A percentile compares a stretch with the other conserved stretches of the same genome.
phyloP scores from a whole-genome alignment of 1,139 yeast genomes.

The Pichia inconspicua region DNA sequence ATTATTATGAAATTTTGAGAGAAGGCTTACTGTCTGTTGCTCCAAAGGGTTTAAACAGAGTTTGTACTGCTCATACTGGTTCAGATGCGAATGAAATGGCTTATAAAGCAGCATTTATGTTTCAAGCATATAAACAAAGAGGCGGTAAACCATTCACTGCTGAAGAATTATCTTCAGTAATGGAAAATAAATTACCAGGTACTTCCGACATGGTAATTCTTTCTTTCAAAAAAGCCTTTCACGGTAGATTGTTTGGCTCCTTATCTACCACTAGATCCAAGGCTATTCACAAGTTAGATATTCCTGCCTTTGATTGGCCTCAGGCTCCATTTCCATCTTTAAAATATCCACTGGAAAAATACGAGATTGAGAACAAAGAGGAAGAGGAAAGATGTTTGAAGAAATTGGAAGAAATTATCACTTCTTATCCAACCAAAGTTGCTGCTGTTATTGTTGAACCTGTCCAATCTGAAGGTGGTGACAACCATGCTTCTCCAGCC shows the following conservation, averaged over 20 bases:
- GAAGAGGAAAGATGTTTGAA: constrained; percentile 59
- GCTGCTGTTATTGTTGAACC: constrained; percentile 75
- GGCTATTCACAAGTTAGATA: constrained; percentile 66
- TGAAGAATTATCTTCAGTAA: constrained; percentile 54
- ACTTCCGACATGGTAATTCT: constrained; percentile 59
- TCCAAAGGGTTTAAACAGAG: constrained; percentile 56
- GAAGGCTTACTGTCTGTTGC: constrained; percentile 59
- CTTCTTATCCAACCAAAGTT: constrained; percentile 42
- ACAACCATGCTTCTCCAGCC: constrained; percentile 65
- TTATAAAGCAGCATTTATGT: constrained; percentile 71
- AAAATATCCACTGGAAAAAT: constrained; percentile 54
- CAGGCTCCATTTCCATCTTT: constrained; percentile 63
- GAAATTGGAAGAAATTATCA: constrained; percentile 46
- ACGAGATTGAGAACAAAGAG: constrained; percentile 41
- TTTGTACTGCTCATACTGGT: constrained; percentile 68
- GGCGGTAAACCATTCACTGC: constrained; percentile 45
- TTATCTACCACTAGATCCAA: constrained; percentile 68
- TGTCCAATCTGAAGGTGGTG: constrained; percentile 83
- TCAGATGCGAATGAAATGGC: constrained; percentile 76
- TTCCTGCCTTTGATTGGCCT: constrained; percentile 76
- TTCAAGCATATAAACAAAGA: constrained; percentile 54
- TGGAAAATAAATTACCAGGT: constrained; percentile 63
- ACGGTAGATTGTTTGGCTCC: constrained; percentile 68
- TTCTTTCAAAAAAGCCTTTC: constrained; percentile 67
- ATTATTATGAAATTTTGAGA: constrained; percentile 41